These are phyloP conservation scores for Vitis hybrid DNA, from an alignment of 177 flowering plant genomes.

Conservation along the genomic window DNA sequence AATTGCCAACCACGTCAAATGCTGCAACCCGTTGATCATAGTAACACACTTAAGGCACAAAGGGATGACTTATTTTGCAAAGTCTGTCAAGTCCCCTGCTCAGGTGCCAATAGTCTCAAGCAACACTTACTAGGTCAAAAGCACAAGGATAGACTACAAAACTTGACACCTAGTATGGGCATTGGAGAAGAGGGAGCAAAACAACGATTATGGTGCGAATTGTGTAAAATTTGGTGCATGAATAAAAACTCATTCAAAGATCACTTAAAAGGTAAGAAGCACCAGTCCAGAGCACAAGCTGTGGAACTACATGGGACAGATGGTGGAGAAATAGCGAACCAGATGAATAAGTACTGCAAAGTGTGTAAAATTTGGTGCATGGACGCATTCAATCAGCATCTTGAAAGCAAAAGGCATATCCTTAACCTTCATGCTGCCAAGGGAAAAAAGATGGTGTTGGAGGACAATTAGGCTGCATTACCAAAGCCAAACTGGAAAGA, in stretches of 20 bases:
- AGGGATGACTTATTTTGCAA: conserved; percentile 10
- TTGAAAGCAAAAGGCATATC: conserved; percentile 17
- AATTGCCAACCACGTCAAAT: neutral
- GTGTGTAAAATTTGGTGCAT: conserved; percentile 20
- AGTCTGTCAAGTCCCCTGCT: conserved; percentile 24
- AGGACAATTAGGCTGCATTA: neutral
- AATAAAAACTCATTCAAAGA: neutral
- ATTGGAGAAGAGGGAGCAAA: neutral
- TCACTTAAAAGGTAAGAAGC: conserved; percentile 13
- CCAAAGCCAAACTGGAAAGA: neutral
- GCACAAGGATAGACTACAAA: conserved; percentile 5
- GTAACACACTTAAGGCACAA: neutral
- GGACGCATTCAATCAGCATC: conserved; percentile 12
- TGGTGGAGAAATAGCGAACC: neutral
- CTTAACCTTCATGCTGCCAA: neutral
- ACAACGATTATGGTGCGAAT: conserved; percentile 4
- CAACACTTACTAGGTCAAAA: conserved; percentile 22
- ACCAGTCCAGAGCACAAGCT: conserved; percentile 2
- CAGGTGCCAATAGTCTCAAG: conserved; percentile 6
- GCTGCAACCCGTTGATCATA: neutral
- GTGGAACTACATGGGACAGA: neutral
- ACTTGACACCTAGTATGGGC: neutral
- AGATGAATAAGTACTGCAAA: conserved; percentile 12
- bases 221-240: conserved; percentile 10
- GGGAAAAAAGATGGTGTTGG: neutral